Conservation (phyloP, 306 rosid species). For the Morella rubra region DNA sequence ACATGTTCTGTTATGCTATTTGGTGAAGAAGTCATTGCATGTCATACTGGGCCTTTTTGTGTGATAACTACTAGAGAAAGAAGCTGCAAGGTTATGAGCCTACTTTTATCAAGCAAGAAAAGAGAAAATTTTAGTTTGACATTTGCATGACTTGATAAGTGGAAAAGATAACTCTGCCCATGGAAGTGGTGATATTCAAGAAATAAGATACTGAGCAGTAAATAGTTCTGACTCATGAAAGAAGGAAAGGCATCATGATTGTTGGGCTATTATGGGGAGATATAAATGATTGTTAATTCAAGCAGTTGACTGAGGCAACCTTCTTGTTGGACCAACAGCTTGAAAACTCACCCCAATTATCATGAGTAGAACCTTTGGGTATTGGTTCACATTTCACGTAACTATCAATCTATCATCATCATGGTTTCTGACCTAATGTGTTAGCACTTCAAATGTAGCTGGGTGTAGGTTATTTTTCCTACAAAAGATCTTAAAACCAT, state of each 20-base stretch:
- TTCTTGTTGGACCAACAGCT: neutral
- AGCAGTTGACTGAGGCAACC: neutral
- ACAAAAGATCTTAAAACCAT: neutral
- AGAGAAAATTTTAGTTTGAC: neutral
- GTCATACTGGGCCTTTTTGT: neutral
- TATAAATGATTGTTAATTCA: neutral
- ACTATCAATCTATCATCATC: neutral
- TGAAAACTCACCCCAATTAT: neutral
- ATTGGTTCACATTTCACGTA: neutral
- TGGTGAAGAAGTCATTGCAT: constrained; percentile 1
- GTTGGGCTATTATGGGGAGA: neutral
- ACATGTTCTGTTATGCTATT: neutral
- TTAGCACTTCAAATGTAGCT: neutral
- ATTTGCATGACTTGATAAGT: neutral
- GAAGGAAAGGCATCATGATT: neutral
- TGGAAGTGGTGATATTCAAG: neutral
- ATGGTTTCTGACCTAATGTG: neutral
- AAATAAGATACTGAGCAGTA: neutral
- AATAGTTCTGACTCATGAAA: neutral
- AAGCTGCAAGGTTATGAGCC: neutral
- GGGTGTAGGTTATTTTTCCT: neutral
- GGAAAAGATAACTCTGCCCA: neutral
- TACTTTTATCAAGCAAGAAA: neutral
- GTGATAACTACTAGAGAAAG: neutral
- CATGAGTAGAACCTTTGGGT: neutral